Evolutionary conservation across 2,329 filamentous ascomycete species (phyloP), one percentile per base, ranked within the genome.

Genomic region (Talaromyces sp.): DNA sequence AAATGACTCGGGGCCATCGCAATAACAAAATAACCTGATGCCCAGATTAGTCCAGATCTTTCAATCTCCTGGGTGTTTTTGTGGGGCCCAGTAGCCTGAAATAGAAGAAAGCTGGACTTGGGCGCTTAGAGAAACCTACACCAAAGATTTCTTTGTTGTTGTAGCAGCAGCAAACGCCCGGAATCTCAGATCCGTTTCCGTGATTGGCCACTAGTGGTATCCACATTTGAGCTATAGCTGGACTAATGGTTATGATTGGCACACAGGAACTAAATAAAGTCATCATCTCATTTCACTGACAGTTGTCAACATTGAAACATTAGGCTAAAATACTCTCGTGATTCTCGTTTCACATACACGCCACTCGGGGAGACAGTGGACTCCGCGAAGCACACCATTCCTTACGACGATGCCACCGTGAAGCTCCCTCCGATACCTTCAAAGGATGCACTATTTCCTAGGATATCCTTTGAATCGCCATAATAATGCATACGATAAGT

Each of bases 401-500:
- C n/a, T 35, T 52, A 58, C 9, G 30, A 61, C 19, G 51, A 44
- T 10, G 49, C 47, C 24, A 78, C 71, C 3, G 65, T 71, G 57
- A 78, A 78, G 3, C 59, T 63, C 17, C 78, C 77, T 65, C 86
- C 89, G 8, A 78, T 78, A 0, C 89, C 90, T 60, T 89, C 83
- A 75, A 96, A 94, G 3, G 82, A 70, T 35, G 76, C 82, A 35
- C 94, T 85, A 1, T 65, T 73, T 0, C 87, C 86, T 1, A 82
- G 66, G 10, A 86, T 62, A 5, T 78, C 78, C 81, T 92, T 97
- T 2, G 84, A 79, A 73, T 97, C 91, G 0, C 93, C 93, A 72
- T 86, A 93, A 68, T 97, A 97, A 74, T 80, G 84, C 41, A 96
- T 73, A 20, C 91, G 79, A 73, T 96, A 97, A 43, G 81, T 84